A percentile compares a stretch with the other conserved stretches of the same genome.
Evolutionary conservation across 2,329 filamentous ascomycete species (phyloP).

Genomic region (Trichoderma lentiforme): DNA sequence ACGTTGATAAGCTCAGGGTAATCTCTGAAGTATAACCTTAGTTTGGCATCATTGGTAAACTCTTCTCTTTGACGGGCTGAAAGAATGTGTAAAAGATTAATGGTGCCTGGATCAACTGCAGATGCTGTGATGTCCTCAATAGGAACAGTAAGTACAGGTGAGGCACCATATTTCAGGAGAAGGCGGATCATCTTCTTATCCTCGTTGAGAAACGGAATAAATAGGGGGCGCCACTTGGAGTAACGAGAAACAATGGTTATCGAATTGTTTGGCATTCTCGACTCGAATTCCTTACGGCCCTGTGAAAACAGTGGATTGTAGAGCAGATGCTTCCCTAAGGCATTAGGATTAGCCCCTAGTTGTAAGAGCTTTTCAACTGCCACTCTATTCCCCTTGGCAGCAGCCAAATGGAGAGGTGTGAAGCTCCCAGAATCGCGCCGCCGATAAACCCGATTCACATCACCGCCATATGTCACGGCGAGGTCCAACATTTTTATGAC

Average conservation of each 20-base stretch:
- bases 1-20: background rate
- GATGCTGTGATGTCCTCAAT: background rate
- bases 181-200: background rate
- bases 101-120: background rate
- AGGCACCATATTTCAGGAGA: background rate
- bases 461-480: background rate
- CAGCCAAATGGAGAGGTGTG: background rate
- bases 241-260: background rate
- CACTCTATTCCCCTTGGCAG: background rate
- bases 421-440: accelerated
- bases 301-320: no score
- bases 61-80: background rate
- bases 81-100: slow-evolving; percentile 15
- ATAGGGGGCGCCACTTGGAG: background rate
- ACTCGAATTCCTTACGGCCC: background rate
- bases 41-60: background rate
- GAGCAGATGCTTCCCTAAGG: background rate
- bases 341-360: background rate
- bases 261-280: background rate
- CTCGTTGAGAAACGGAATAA: slow-evolving; percentile 8
- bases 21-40: background rate
- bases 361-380: background rate
- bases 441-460: background rate
- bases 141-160: background rate
- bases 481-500: background rate